Percentiles rank a stretch among this genome's conserved stretches.
These are phyloP conservation scores for Atalantia buxifolia DNA, from an alignment of 345 rosid species.

Conservation along the genomic window DNA sequence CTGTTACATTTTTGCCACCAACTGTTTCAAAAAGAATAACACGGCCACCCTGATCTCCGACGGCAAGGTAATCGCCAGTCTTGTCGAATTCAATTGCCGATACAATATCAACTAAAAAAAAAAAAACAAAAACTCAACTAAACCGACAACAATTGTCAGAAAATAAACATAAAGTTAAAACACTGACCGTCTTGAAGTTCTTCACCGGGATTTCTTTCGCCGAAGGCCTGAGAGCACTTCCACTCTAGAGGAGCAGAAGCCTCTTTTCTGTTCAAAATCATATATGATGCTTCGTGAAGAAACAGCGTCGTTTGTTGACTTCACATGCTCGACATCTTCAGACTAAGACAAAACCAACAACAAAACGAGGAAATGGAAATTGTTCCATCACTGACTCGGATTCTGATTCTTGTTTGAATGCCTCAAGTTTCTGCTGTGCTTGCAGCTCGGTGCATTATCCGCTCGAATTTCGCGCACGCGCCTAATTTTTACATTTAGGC, in stretches of 20 bases:
- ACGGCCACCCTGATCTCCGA: conserved; percentile 67
- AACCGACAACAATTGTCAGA: background rate
- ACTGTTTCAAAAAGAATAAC: conserved; percentile 48
- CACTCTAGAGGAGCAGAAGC: conserved; percentile 35
- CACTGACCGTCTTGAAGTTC: conserved; percentile 49
- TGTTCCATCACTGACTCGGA: background rate
- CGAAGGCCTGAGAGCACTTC: conserved; percentile 64
- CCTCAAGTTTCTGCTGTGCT: background rate
- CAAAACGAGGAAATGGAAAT: background rate
- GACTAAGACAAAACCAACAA: background rate
- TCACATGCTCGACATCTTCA: background rate
- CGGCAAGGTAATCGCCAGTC: conserved; percentile 58
- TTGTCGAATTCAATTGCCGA: conserved; percentile 54
- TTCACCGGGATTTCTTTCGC: conserved; percentile 44
- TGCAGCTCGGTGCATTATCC: background rate
- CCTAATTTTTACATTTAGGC: background rate
- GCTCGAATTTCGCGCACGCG: background rate
- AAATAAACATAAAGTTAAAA: background rate
- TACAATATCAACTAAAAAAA: conserved; percentile 40
- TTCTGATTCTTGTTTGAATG: background rate
- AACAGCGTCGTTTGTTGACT: background rate
- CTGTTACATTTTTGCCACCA: conserved; percentile 31
- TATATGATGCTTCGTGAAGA: conserved; percentile 1
- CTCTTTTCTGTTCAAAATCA: conserved; percentile 24
- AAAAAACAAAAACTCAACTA: background rate